Conservation (phyloP, 2,329 filamentous ascomycete genomes). For the Botryotinia convoluta region DNA sequence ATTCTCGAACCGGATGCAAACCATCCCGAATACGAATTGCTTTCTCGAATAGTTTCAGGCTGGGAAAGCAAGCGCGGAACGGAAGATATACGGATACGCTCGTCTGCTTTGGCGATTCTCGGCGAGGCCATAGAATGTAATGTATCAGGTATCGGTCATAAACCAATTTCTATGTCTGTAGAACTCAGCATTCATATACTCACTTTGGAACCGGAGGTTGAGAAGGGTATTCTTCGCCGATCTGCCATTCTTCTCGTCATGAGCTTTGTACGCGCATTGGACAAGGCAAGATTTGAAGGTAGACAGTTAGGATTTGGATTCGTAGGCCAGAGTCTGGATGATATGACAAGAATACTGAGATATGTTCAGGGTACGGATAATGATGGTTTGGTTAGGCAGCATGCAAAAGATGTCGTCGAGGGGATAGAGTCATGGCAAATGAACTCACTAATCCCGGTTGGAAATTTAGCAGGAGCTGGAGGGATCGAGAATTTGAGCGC, state of each 20-base stretch:
- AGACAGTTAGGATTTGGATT: slow-evolving; percentile 53
- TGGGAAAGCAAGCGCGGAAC: slow-evolving; percentile 65
- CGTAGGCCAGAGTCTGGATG: slow-evolving; percentile 53
- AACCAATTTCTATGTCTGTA: slow-evolving; percentile 53
- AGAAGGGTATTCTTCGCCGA: slow-evolving; percentile 63
- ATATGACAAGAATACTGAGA: slow-evolving; percentile 59
- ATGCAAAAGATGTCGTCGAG: slow-evolving; percentile 65
- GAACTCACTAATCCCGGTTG: slow-evolving; percentile 40
- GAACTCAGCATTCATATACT: slow-evolving; percentile 64
- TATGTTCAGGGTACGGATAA: slow-evolving; percentile 66
- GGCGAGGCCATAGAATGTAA: slow-evolving; percentile 59
- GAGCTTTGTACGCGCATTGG: slow-evolving; percentile 58
- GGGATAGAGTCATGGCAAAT: slow-evolving; percentile 62
- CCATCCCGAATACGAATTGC: slow-evolving; percentile 45
- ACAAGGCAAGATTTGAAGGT: slow-evolving; percentile 49
- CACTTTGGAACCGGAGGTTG: slow-evolving; percentile 57
- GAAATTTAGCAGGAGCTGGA: slow-evolving; percentile 12
- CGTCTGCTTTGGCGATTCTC: slow-evolving; percentile 67
- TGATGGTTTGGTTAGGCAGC: slow-evolving; percentile 65
- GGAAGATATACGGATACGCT: slow-evolving; percentile 68
- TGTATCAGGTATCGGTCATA: slow-evolving; percentile 52
- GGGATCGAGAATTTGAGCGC: slow-evolving; percentile 21
- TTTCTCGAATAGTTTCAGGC: slow-evolving; percentile 60
- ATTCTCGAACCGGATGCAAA: slow-evolving; percentile 26
- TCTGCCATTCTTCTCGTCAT: slow-evolving; percentile 64